Evolutionary conservation across 345 rosid genomes (phyloP), one percentile per base, ranked within the genome.

Genomic region (Citrus inodora): DNA sequence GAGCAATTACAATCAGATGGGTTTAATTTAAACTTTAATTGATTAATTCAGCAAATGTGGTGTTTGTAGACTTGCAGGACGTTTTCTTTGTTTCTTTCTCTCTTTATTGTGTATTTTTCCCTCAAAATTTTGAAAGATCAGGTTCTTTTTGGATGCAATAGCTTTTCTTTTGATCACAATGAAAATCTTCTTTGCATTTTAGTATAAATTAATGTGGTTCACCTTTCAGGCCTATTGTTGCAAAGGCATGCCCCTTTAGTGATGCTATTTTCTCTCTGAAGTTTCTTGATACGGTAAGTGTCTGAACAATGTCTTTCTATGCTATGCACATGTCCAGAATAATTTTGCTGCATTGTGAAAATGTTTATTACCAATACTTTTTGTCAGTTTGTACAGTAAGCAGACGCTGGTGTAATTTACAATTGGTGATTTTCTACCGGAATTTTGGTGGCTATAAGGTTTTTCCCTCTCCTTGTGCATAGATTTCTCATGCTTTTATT

Each of bases 151-250:
- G 8, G 73, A 30, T 51, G 40, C 59, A 56, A 22, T 80, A 22
- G 46, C 37, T 33, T 25, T 55, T 48, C 63, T 72, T 56, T 46
- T 21, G 63, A 67, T 76, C 22, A 32, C 53, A 9, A 14, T 33
- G 13, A 33, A 55, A 76, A 55, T 42, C 25, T 14, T 75, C 66
- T 24, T 55, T 33, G 53, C 24, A 1, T 75, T 67, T n/a, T 63
- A 60, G 51, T 40, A 82, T 62, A 74, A 62, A 30, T 6, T 62
- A 25, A 70, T 53, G 25, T 6, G 67, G 48, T 76, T 78, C 70
- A 53, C 73, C 3, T 73, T 82, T 53, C 84, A 74, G 83, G 81
- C 60, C 71, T 60, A 28, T 82, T 84, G 62, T 38, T 62, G 48
- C 42, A 6, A 66, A 78, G 67, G 69, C 74, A 58, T 71, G 56